Evolutionary conservation across 306 rosid species (phyloP).

Genomic region (Quercus glauca): DNA sequence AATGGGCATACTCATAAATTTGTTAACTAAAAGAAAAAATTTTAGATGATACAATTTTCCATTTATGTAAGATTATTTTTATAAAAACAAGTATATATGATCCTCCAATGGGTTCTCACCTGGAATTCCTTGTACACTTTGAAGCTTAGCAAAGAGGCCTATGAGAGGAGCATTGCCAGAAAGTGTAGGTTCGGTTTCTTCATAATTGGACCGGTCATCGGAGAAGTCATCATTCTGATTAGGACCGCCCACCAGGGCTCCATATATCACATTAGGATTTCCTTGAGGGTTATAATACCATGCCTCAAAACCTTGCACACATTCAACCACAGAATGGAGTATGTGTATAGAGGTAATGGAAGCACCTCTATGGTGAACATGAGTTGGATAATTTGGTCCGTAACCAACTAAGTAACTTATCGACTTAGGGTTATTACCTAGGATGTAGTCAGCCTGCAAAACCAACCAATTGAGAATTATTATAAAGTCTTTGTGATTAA

Average conservation of each 20-base stretch:
- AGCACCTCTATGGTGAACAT: conserved; percentile 83
- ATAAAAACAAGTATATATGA: too few relatives aligned
- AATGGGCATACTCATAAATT: background rate
- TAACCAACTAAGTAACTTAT: conserved; percentile 79
- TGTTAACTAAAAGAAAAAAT: too few relatives aligned
- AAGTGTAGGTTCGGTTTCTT: conserved; percentile 81
- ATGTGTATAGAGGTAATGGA: conserved; percentile 57
- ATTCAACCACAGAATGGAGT: conserved; percentile 46
- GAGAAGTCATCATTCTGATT: conserved; percentile 51
- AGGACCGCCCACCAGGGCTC: conserved; percentile 91
- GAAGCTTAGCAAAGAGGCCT: conserved; percentile 78
- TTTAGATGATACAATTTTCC: too few relatives aligned
- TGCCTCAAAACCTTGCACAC: conserved; percentile 69
- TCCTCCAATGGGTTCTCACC: conserved; percentile 24
- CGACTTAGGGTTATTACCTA: conserved; percentile 70
- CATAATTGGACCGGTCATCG: conserved; percentile 77
- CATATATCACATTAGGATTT: conserved; percentile 65
- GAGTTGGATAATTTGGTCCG: conserved; percentile 62
- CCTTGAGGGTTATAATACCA: conserved; percentile 58
- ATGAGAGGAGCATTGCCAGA: conserved; percentile 76
- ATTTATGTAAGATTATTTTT: too few relatives aligned
- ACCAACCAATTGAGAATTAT: background rate
- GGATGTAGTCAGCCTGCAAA: conserved; percentile 68
- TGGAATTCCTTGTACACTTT: conserved; percentile 41
- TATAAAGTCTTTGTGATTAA: too few relatives aligned